Evolutionary conservation across 2,329 filamentous ascomycete species (phyloP).

Genomic region (Colletotrichum tamarilloi): DNA sequence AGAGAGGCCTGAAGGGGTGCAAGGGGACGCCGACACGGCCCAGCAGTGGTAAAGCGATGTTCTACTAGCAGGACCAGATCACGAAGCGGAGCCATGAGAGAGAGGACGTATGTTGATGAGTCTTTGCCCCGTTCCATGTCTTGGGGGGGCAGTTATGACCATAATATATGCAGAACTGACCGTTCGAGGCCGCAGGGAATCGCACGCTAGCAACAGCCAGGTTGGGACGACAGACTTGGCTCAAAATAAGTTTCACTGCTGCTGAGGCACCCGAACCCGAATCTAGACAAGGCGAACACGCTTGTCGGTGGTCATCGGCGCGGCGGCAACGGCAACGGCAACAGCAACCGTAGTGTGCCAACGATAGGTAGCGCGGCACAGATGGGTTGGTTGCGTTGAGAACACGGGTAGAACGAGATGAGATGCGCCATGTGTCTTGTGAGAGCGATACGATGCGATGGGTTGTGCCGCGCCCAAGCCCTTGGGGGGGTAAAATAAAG

Average conservation of each 20-base stretch:
- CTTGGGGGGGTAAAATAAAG: not conserved
- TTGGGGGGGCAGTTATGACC: not conserved
- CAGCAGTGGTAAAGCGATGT: not conserved
- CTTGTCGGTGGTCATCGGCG: not conserved
- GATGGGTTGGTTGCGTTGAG: not conserved
- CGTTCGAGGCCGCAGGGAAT: not conserved
- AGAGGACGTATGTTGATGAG: not conserved
- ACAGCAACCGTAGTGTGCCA: not conserved
- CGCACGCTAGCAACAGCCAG: not conserved
- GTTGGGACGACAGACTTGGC: not conserved
- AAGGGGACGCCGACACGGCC: not conserved
- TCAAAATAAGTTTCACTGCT: not conserved
- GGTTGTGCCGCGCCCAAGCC: not conserved
- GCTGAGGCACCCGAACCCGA: not conserved
- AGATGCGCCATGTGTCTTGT: not conserved
- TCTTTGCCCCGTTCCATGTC: not conserved
- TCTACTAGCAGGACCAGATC: not conserved
- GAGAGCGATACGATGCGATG: conserved; percentile 4
- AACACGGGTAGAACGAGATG: not conserved
- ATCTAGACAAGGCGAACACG: not conserved
- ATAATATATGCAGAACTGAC: not conserved
- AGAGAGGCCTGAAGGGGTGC: not conserved
- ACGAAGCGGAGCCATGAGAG: not conserved
- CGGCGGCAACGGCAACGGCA: not conserved
- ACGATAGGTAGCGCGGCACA: not conserved